Base-by-base conservation (phyloP, 2,329 filamentous ascomycete genomes). In the Paraphoma sp. region DNA sequence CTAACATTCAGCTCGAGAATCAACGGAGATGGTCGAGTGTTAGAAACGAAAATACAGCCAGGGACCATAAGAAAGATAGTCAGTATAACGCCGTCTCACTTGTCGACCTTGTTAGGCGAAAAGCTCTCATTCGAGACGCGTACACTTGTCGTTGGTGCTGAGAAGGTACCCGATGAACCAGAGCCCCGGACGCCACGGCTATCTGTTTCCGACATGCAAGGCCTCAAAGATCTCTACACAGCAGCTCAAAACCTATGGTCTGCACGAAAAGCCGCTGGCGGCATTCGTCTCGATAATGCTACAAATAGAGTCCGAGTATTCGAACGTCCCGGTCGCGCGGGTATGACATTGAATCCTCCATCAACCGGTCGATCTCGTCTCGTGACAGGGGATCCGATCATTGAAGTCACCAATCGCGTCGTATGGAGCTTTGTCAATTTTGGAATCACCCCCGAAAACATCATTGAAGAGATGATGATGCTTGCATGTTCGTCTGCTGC, bases 1-100 rank as follows among this genome's bases (percentile, higher is more conserved):
- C 72, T 89, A 31, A 89, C 87, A 0, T 85, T 88, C 67, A 88
- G 85, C 64, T 83, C 84, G 7, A 82, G 81, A 55, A 68, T 89
- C 41, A 79, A 85, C 57, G 60, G 69, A 1, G 63, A 79, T 17
- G 87, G 86, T 9, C 76, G 82, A 4, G 78, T 85, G 3, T 63
- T 87, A 2, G 85, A 87, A 31, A 80, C 77, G 7, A 81, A 83
- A 44, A 78, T 89, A 17, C 75, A 76, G 33, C 79, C 83, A 31
- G 86, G 86, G 1, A 80, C 75, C 9, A 73, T 86, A 17, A 79
- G 79, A 6, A 87, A 87, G 46, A 82, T 88, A 1, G 72, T 84
- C 16, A 79, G 77, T 28, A 63, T 88, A 12, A 86, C 84, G 1
- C 81, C 82, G 17, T 70, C 76, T 7, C 65, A 74, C 14, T n/a